Base-by-base conservation (phyloP, 225 moss, liverwort and hornwort species). In the Bryoerythrophyllum caledonicum region DNA sequence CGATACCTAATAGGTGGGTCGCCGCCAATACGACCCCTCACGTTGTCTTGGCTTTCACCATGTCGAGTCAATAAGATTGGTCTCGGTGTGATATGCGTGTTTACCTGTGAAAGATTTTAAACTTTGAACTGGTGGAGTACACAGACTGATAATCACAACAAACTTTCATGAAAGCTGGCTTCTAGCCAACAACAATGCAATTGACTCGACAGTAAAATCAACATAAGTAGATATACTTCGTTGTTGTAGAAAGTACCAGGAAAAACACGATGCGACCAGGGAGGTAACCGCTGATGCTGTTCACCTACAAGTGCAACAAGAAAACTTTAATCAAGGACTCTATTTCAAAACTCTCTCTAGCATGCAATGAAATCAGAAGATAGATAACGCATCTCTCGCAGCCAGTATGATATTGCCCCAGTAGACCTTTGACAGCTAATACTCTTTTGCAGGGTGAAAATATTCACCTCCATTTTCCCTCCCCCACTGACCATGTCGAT, bases 211-310 rank as follows among this genome's bases (percentile, higher is more conserved):
- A 74, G 37, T 26, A 51, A 73, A 78, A 17, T 10, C 75, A 81
- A 72, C 28, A 68, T 20, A 35, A 58, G 2, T 32, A 32, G n/a
- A n/a, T 4, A 41, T 17, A 23, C 56, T 56, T 57, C 51, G 51
- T 72, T 72, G 46, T 60, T 73, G 49, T 40, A 65, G n/a, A 65
- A 78, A 75, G 46, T 77, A 97, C 99, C 93, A 99, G 83, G 78
- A 99, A 99, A 84, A 99, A 99, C 17, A 99, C 95, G 70, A 99
- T 99, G 54, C 99, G 95, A 76, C 99, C 99, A 70, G 99, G 99
- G 70, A 99, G 85, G 68, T 99, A 99, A 75, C 99, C 99, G 78
- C 99, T 99, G 79, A 95, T 95, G 80, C 95, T 95, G 79, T 91
- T 99, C 72, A 99, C 99, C 99, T 99, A 78, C 77, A 80, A 78